Conservation (phyloP, 2,329 filamentous ascomycete species). For the Diaporthe vexans region DNA sequence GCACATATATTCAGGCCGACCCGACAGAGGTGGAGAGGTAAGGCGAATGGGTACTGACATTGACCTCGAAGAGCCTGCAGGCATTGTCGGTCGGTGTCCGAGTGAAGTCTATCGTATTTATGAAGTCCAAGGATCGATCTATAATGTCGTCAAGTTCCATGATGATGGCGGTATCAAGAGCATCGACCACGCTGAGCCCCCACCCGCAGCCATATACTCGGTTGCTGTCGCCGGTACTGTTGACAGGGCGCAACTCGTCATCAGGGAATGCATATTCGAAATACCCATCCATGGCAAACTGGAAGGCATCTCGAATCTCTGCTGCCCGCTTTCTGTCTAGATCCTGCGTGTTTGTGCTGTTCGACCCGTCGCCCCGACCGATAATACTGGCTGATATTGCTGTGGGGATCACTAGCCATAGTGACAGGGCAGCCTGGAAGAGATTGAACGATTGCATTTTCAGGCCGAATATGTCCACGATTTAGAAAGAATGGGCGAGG, state of each 20-base stretch:
- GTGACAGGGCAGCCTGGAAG: not conserved
- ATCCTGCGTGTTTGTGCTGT: not conserved
- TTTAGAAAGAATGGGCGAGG: not conserved
- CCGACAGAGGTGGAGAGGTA: not conserved
- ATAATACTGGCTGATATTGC: not conserved
- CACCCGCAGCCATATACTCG: conserved; percentile 20
- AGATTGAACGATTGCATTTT: not conserved
- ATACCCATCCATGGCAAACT: conserved; percentile 30
- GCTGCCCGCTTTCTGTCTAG: not conserved
- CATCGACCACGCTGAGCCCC: conserved; percentile 28
- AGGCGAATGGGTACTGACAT: not conserved
- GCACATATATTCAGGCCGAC: not conserved
- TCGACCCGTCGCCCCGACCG: not conserved
- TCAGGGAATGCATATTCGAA: conserved; percentile 27
- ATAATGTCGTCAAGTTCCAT: conserved; percentile 24
- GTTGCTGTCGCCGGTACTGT: conserved; percentile 21
- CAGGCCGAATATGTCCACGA: not conserved
- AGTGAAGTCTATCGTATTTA: conserved; percentile 28
- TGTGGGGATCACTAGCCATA: not conserved
- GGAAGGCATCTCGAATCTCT: conserved; percentile 24
- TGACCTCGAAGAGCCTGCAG: conserved; percentile 34
- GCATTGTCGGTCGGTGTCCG: conserved; percentile 15
- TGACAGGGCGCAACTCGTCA: conserved; percentile 24
- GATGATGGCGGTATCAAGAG: conserved; percentile 13
- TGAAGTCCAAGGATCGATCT: conserved; percentile 2